Evolutionary conservation across 805 yeast genomes (phyloP).

Genomic region (Candida mattraensis): DNA sequence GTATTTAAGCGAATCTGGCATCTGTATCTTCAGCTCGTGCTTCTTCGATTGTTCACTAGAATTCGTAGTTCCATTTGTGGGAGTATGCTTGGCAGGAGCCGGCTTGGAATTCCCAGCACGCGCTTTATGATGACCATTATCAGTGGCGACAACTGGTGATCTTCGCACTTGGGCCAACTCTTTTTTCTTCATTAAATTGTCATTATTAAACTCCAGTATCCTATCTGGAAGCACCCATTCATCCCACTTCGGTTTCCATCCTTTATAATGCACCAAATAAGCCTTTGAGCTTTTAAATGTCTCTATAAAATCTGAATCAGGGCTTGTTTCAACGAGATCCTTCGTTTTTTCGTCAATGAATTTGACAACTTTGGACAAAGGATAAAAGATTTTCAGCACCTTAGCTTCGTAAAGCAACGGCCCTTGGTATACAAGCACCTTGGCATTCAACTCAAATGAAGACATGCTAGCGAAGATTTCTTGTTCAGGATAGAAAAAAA

Average conservation of each 20-base stretch:
- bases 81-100: constrained; percentile 2
- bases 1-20: constrained; percentile 69
- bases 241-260: constrained; percentile 96
- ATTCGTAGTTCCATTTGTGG: constrained; percentile 1
- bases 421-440: constrained; percentile 84
- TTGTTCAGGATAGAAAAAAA: not conserved
- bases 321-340: constrained; percentile 36
- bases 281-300: constrained; percentile 16
- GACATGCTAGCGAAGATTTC: constrained; percentile 9
- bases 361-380: constrained; percentile 42
- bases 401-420: constrained; percentile 89
- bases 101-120: constrained; percentile 2
- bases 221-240: constrained; percentile 86
- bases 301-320: constrained; percentile 26
- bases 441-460: constrained; percentile 21
- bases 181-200: constrained; percentile 62
- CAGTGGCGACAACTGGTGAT: constrained; percentile 9
- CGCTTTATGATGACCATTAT: constrained; percentile 4
- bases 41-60: constrained; percentile 5
- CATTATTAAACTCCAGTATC: constrained; percentile 66
- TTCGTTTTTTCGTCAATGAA: constrained; percentile 31
- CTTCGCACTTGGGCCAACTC: constrained; percentile 11
- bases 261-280: constrained; percentile 83
- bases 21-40: constrained; percentile 50
- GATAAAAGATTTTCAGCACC: constrained; percentile 61